Evolutionary conservation across 768 basidiomycete genomes (phyloP), one percentile per base, ranked within the genome.

Genomic region (Termitomyces eurrhizus): DNA sequence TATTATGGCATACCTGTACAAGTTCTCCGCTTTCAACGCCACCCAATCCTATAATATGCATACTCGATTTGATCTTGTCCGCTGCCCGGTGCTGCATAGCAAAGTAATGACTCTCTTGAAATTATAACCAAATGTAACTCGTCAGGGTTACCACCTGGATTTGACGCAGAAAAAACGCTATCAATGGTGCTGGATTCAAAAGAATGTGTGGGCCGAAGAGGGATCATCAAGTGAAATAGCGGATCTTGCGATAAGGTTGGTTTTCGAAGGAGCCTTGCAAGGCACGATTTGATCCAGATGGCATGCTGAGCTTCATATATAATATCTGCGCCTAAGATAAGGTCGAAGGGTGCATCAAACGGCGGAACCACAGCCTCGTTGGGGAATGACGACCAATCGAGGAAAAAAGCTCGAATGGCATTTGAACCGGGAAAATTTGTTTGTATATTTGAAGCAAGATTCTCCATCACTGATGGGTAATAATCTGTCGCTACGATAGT

Each of bases 311-410:
- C 75, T 66, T 93, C 85, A 73, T 94, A 95, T 6, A 93, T 74
- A 59, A 93, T 85, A 66, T 95, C 92, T n/a, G 92, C 90, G 0
- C 88, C 93, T 29, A 93, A 76, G 12, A 93, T 74, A 11, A 92
- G 67, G 58, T 93, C 87, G 72, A 90, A 93, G 0, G 80, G 74
- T 36, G 64, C 58, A 41, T 77, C 68, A 8, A 81, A 69, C 0
- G 74, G 56, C 14, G 48, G 46, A 0, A 52, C 57, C 9, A 55
- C 32, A 0, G 63, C 18, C 3, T 63, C 61, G 26, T 63, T 49
- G 0, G 66, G 36, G 57, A 80, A 77, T 0, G 68, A 66, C 0
- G 78, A 75, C 92, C 92, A 93, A 68, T 93, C 90, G 26, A 95
- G 80, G 29, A 62, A 64, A 44, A 68, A 67, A 1, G 73, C 61